Evolutionary conservation across 2,329 filamentous ascomycete species (phyloP).

Genomic region (Fusarium sp.): DNA sequence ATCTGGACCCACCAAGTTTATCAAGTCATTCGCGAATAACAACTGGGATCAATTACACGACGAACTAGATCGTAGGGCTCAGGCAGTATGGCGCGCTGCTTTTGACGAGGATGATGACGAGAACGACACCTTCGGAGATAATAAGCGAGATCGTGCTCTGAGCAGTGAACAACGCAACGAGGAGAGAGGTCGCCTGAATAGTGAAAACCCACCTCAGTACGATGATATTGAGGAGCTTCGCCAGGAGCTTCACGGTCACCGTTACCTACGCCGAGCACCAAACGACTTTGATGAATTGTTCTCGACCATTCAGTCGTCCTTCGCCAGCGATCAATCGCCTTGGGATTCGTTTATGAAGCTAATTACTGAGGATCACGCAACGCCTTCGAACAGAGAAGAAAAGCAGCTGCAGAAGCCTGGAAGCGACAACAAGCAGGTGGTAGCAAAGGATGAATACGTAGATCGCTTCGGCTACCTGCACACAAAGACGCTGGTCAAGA

Average conservation of each 20-base stretch:
- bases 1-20: constrained; percentile 41
- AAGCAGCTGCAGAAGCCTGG: constrained; percentile 18
- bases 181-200: constrained; percentile 10
- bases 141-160: neutral
- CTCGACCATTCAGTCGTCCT: constrained; percentile 53
- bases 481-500: constrained; percentile 56
- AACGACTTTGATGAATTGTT: constrained; percentile 59
- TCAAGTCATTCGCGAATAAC: constrained; percentile 27
- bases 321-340: constrained; percentile 54
- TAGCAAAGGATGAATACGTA: constrained; percentile 57
- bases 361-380: constrained; percentile 43
- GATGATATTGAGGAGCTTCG: constrained; percentile 10
- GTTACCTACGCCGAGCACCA: constrained; percentile 37
- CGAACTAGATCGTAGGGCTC: constrained; percentile 48
- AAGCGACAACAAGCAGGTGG: constrained; percentile 48
- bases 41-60: constrained; percentile 50
- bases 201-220: constrained; percentile 8
- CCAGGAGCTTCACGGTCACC: constrained; percentile 16
- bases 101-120: constrained; percentile 28
- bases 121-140: constrained; percentile 17
- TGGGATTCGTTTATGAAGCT: constrained; percentile 57
- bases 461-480: constrained; percentile 60
- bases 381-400: constrained; percentile 11
- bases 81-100: constrained; percentile 47
- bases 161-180: constrained; percentile 10